A percentile compares a stretch with the other conserved stretches of the same genome.
phyloP scores from a whole-genome alignment of 2,329 filamentous ascomycete species.

The Sphaerostilbella broomeana region DNA sequence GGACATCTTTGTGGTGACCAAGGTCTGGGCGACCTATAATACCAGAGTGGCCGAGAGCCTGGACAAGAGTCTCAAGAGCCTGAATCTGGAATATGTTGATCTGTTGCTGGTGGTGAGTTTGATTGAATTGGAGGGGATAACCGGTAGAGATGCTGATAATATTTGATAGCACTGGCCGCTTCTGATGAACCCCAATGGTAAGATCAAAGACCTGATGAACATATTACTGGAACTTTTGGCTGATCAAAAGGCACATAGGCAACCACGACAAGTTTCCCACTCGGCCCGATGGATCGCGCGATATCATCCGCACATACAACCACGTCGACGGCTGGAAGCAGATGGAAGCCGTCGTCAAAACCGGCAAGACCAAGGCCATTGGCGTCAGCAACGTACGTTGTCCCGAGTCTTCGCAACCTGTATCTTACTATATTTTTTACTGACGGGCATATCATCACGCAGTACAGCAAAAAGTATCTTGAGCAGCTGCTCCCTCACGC shows the following conservation, averaged over 20 bases:
- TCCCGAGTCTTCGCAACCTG: neutral
- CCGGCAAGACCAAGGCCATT: constrained; percentile 50
- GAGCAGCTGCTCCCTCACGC: constrained; percentile 45
- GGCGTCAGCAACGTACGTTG: constrained; percentile 49
- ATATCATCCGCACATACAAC: constrained; percentile 62
- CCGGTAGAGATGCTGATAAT: neutral
- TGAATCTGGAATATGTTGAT: constrained; percentile 77
- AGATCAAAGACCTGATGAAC: too few relatives aligned
- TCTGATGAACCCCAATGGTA: constrained; percentile 70
- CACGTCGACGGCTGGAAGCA: constrained; percentile 73
- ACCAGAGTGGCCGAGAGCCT: constrained; percentile 62
- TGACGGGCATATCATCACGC: neutral
- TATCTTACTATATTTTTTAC: neutral
- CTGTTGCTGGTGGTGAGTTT: constrained; percentile 59
- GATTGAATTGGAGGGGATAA: neutral
- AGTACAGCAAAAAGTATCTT: constrained; percentile 51
- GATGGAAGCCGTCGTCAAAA: constrained; percentile 59
- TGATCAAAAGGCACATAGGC: too few relatives aligned
- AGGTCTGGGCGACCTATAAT: constrained; percentile 79
- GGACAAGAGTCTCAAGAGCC: constrained; percentile 63
- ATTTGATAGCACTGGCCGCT: constrained; percentile 65
- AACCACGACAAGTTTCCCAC: constrained; percentile 72
- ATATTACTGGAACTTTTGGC: too few relatives aligned
- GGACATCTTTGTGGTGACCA: constrained; percentile 78
- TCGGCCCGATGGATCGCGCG: constrained; percentile 63